Evolutionary conservation across 2,329 filamentous ascomycete genomes (phyloP).

Genomic region (Lojkania enalia): DNA sequence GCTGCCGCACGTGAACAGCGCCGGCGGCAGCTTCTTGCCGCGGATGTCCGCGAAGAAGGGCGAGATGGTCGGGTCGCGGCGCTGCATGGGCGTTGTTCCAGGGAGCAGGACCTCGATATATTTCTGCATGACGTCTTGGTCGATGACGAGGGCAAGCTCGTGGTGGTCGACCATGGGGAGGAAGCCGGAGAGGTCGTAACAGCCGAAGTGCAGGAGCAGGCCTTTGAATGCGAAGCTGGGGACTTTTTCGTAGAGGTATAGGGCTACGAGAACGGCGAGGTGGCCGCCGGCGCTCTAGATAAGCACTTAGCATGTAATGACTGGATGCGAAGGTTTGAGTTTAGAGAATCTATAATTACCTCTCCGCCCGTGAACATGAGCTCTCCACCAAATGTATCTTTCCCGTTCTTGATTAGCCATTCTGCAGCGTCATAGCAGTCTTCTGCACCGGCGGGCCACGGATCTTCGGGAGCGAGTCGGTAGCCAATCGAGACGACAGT

Average conservation of each 20-base stretch:
- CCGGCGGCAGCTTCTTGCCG: constrained; percentile 51
- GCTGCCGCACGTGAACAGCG: constrained; percentile 59
- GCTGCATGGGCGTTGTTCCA: constrained; percentile 45
- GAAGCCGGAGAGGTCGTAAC: constrained; percentile 53
- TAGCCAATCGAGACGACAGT: constrained; percentile 62
- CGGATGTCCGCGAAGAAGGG: constrained; percentile 55
- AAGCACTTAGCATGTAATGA: background rate
- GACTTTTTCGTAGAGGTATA: constrained; percentile 50
- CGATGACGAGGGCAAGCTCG: constrained; percentile 50
- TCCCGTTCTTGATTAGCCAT: constrained; percentile 55
- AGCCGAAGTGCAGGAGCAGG: constrained; percentile 58
- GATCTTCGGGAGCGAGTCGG: constrained; percentile 62
- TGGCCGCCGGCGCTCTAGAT: constrained; percentile 56
- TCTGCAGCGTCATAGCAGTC: constrained; percentile 62
- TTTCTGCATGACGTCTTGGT: constrained; percentile 50
- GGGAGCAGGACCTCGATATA: constrained; percentile 54
- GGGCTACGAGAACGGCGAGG: constrained; percentile 51
- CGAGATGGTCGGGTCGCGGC: constrained; percentile 51
- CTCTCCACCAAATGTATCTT: constrained; percentile 47
- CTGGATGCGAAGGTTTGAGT: background rate
- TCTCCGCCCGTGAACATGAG: constrained; percentile 48
- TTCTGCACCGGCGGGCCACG: constrained; percentile 58
- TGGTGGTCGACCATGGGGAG: constrained; percentile 47
- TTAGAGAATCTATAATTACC: constrained; percentile 32
- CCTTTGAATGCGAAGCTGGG: constrained; percentile 51